Conservation (phyloP, 345 rosid species). For the Combretum micranthum region DNA sequence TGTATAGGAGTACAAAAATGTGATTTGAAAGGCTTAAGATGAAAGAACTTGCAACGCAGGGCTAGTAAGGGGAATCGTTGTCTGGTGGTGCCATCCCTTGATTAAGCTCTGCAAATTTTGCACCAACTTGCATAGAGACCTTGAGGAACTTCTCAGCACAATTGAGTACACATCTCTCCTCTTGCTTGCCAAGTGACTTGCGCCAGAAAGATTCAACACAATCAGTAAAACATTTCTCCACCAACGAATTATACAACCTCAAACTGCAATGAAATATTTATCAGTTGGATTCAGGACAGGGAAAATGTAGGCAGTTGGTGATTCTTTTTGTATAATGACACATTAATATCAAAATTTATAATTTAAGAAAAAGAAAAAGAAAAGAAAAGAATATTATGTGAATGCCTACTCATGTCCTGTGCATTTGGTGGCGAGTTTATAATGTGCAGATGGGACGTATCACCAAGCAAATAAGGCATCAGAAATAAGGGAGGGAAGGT, state of each 20-base stretch:
- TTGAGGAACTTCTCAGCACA: constrained; percentile 19
- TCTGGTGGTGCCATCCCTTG: constrained; percentile 1
- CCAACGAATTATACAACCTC: constrained; percentile 19
- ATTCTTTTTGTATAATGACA: no score
- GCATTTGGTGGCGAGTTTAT: no score
- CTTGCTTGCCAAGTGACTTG: constrained; percentile 16
- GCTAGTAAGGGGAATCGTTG: constrained; percentile 2
- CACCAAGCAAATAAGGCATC: no score
- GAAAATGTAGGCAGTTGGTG: not conserved
- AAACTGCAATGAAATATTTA: constrained; percentile 6
- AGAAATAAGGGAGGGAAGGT: no score
- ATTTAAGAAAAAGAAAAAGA: no score
- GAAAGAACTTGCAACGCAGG: not conserved
- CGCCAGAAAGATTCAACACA: constrained; percentile 16
- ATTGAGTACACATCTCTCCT: constrained; percentile 15
- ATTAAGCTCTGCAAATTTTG: constrained; percentile 15
- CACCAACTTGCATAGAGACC: constrained; percentile 14
- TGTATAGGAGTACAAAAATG: not conserved
- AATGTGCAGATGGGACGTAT: no score
- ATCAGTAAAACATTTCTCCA: constrained; percentile 19
- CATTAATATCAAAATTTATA: no score
- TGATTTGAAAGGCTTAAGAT: not conserved
- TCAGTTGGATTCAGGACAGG: not conserved
- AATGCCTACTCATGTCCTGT: no score
- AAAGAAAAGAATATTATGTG: no score